phyloP scores from a whole-genome alignment of 257 asterid species.

The Solanum microdontum region DNA sequence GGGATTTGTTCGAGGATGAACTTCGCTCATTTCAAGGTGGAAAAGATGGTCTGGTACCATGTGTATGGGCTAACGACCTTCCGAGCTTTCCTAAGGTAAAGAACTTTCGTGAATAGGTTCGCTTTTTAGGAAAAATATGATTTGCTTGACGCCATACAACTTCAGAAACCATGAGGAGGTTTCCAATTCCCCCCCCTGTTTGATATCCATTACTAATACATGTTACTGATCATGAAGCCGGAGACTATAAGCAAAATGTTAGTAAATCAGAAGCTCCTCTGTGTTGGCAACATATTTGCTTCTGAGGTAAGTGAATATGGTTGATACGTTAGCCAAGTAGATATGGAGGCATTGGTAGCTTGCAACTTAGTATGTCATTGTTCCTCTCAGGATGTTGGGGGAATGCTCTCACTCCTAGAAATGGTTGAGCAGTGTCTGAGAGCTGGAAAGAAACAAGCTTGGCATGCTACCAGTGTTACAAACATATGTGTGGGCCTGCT shows the following conservation, averaged over 20 bases:
- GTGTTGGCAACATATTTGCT: constrained; percentile 91
- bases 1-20: constrained; percentile 98
- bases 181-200: background rate
- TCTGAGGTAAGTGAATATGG: constrained; percentile 52
- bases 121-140: background rate
- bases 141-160: background rate
- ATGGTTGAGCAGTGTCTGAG: constrained; percentile 76
- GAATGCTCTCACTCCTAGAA: constrained; percentile 80
- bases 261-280: constrained; percentile 98
- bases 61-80: constrained; percentile 91
- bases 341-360: constrained; percentile 9
- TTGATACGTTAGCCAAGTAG: constrained; percentile 10
- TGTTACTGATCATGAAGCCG: constrained; percentile 53
- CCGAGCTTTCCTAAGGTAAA: constrained; percentile 97
- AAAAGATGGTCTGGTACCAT: constrained; percentile 82
- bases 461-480: constrained; percentile 77
- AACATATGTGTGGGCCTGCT: constrained; percentile 94
- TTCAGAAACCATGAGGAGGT: background rate
- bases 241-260: constrained; percentile 86
- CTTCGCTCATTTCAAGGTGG: constrained; percentile 98
- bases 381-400: constrained; percentile 80
- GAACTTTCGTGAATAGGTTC: background rate
- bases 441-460: constrained; percentile 77
- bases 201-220: constrained; percentile 12
- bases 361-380: constrained; percentile 16